phyloP scores from a whole-genome alignment of 805 yeast genomes.

The Yamadazyma olivae region DNA sequence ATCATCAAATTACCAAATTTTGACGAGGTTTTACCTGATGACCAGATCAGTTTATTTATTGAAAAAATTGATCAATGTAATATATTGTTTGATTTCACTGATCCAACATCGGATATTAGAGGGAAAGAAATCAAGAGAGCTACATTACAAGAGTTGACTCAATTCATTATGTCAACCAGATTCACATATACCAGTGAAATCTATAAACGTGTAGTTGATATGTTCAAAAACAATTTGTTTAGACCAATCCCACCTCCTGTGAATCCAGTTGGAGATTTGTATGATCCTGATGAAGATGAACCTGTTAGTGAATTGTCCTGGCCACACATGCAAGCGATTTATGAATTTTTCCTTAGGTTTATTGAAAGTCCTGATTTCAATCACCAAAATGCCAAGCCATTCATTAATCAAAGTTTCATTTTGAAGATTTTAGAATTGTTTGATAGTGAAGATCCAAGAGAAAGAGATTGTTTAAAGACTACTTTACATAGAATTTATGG shows the following conservation, averaged over 20 bases:
- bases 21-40: constrained; percentile 80
- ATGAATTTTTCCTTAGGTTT: constrained; percentile 89
- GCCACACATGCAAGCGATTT: constrained; percentile 98
- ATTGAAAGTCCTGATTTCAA: constrained; percentile 94
- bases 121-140: constrained; percentile 90
- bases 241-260: constrained; percentile 98
- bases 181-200: constrained; percentile 87
- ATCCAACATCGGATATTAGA: constrained; percentile 85
- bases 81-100: constrained; percentile 89
- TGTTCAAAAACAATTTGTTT: constrained; percentile 87
- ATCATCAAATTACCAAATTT: constrained; percentile 79
- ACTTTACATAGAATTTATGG: constrained; percentile 96
- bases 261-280: constrained; percentile 93
- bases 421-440: constrained; percentile 79
- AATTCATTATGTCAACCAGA: constrained; percentile 78
- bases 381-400: constrained; percentile 89
- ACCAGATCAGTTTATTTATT: constrained; percentile 73
- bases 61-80: constrained; percentile 93
- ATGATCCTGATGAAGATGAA: constrained; percentile 98
- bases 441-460: constrained; percentile 95
- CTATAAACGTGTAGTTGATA: constrained; percentile 81
- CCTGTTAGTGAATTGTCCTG: constrained; percentile 95
- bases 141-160: constrained; percentile 85
- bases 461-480: constrained; percentile 91
- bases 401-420: constrained; percentile 88